A percentile compares a stretch with the other conserved stretches of the same genome.
Conservation (phyloP, 805 yeast genomes). For the Myxozyma udenii region DNA sequence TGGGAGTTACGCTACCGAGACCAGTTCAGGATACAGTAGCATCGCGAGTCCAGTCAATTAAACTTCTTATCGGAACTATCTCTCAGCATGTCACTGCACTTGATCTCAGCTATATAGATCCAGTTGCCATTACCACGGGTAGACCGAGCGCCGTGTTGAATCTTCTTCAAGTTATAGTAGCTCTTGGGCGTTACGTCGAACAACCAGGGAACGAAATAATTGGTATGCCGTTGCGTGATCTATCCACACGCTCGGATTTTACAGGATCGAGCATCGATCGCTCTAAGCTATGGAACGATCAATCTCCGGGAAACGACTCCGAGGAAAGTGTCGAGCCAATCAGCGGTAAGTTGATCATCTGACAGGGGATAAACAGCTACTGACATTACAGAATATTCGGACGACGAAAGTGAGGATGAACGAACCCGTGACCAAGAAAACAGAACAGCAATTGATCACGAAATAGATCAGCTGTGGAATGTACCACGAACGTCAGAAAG, state of each 20-base stretch:
- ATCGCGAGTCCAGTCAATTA: constrained; percentile 16
- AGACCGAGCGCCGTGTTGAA: constrained; percentile 7
- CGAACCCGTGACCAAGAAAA: too few species aligned
- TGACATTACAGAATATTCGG: neutral
- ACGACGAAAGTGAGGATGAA: neutral
- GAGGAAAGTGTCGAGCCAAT: constrained; percentile 15
- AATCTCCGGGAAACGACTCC: constrained; percentile 1
- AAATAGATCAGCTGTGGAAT: too few species aligned
- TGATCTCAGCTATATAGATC: constrained; percentile 22
- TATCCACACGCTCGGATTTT: neutral
- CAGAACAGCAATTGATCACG: too few species aligned
- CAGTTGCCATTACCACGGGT: constrained; percentile 16
- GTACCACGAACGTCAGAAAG: too few species aligned
- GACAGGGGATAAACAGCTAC: too few species aligned
- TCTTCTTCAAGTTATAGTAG: constrained; percentile 13
- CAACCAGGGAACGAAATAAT: neutral
- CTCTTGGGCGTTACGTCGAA: constrained; percentile 13
- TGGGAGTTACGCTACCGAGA: constrained; percentile 4
- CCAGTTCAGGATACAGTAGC: constrained; percentile 13
- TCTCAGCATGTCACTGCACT: constrained; percentile 16
- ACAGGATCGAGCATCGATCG: neutral
- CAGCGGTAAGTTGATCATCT: constrained; percentile 13
- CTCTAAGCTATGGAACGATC: neutral
- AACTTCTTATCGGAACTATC: constrained; percentile 19
- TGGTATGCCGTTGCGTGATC: neutral